Base-by-base conservation (phyloP, 1,139 yeast species). In the Eremothecium cymbalariae region DNA sequence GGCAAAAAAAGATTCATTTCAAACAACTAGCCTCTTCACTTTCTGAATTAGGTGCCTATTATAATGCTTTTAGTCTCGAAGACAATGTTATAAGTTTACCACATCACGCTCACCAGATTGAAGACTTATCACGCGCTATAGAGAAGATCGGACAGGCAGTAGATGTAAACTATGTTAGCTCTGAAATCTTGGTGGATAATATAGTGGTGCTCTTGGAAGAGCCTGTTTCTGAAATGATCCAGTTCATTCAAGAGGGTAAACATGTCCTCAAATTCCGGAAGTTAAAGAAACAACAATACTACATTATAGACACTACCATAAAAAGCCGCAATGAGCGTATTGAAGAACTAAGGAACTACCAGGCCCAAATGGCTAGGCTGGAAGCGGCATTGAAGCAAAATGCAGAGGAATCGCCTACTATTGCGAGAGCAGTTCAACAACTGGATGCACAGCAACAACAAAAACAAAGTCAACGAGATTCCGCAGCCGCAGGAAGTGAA, bases 91-190 rank as follows among this genome's bases (percentile, higher is more conserved):
- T 47, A 14, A 40, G 46, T 7, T 40, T 41, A 11, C 40, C 43
- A 16, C 33, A 37, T 3, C 33, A 39, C 21, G 18, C 37, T 9
- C 34, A 35, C 18, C 42, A 43, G 27, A 41, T 47, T 17, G 43
- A 41, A 21, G 60, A 64, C 25, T 47, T 71, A 28, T 68, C 74
- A 2, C 54, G 66, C 3, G 70, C 71, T 2, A 69, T 86, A 33
- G 97, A 90, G 51, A 75, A 75, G 43, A 72, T 85, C 18, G 96
- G 97, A 1, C 90, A 82, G 53, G 80, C 86, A 0, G 78, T 83
- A 46, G 97, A 88, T 56, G 70, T 83, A 27, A 79, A 77, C 30
- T 83, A 76, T 46, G 70, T 84, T 25, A 72, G 83, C n/a, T 69
- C 88, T 16, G 83, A 79, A 43, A 68, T 77, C 4, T 64, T 88